These are phyloP conservation scores for Rhynchosporium graminicola DNA, from an alignment of 2,329 filamentous ascomycete genomes.

Conservation along the genomic window DNA sequence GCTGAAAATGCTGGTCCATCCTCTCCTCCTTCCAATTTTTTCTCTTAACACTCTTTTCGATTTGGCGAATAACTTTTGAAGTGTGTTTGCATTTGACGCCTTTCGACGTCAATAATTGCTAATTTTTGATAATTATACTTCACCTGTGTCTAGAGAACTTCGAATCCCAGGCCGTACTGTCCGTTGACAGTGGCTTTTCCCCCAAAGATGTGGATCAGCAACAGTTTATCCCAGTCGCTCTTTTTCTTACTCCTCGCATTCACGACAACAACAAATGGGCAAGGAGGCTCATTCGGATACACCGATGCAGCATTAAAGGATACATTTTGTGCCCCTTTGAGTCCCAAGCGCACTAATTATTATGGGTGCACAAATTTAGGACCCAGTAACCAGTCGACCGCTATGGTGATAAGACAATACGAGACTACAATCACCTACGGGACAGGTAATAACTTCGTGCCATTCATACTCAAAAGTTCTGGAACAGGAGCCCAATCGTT, in stretches of 20 bases:
- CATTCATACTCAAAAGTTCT: neutral
- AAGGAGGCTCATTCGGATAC: constrained; percentile 16
- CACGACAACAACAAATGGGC: neutral
- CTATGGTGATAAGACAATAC: neutral
- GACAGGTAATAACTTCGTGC: neutral
- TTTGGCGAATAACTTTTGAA: neutral
- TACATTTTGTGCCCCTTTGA: neutral
- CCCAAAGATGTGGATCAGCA: neutral
- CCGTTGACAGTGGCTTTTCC: neutral
- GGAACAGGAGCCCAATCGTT: neutral
- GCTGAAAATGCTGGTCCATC: neutral
- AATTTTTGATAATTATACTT: neutral
- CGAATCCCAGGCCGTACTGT: neutral
- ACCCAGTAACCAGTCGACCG: neutral
- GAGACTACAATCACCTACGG: neutral
- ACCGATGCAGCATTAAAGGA: neutral
- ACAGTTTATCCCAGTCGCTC: neutral
- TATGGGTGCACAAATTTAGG: neutral
- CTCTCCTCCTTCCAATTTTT: neutral
- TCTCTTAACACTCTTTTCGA: neutral
- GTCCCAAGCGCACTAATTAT: neutral
- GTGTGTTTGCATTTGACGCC: neutral
- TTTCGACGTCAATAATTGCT: neutral
- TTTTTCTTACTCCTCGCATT: neutral
- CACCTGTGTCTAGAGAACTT: neutral